Base-by-base conservation (phyloP, 1,284 basidiomycete genomes). In the Tilletiaria anomala region DNA sequence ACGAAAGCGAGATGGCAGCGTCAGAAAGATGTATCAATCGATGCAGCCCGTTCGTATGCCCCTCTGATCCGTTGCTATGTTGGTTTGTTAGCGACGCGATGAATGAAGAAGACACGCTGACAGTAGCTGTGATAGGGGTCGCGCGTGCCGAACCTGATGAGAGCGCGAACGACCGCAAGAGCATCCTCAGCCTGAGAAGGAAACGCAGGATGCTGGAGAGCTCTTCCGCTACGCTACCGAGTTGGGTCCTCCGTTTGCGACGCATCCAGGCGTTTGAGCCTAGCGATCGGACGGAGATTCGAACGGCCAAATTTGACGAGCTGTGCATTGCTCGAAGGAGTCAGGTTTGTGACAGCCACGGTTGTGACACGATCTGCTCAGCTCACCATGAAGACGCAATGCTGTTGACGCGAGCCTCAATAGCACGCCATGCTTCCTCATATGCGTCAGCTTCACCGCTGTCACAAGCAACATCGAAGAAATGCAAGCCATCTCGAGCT, bases 201-300 rank as follows among this genome's bases (percentile, higher is more conserved):
- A 59, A 61, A n/a, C 57, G 51, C 16, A 54, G 32, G 16, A 50
- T 16, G 31, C 56, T 44, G 3, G 35, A 37, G 12, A 6, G 15
- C 6, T 8, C 8, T 26, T 14, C 24, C 4, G 22, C 0, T 32
- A 46, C 59, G n/a, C n/a, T n/a, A n/a, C n/a, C n/a, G n/a, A n/a
- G n/a, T n/a, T n/a, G n/a, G n/a, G n/a, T n/a, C n/a, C n/a, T n/a
- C n/a, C n/a, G n/a, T n/a, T n/a, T n/a, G n/a, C n/a, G n/a, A n/a
- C n/a, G n/a, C n/a, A n/a, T n/a, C n/a, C 57, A 62, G 5, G 36
- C 35, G 1, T 53, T 48, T 6, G 57, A 58, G 2, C 57, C 59
- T 23, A 58, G 48, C 0, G 50, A 44, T n/a, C 55, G 51, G 32
- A 62, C n/a, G n/a, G n/a, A n/a, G n/a, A n/a, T n/a, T n/a, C n/a